Base-by-base conservation (phyloP, 768 basidiomycete genomes). In the Gyrodon lividus region DNA sequence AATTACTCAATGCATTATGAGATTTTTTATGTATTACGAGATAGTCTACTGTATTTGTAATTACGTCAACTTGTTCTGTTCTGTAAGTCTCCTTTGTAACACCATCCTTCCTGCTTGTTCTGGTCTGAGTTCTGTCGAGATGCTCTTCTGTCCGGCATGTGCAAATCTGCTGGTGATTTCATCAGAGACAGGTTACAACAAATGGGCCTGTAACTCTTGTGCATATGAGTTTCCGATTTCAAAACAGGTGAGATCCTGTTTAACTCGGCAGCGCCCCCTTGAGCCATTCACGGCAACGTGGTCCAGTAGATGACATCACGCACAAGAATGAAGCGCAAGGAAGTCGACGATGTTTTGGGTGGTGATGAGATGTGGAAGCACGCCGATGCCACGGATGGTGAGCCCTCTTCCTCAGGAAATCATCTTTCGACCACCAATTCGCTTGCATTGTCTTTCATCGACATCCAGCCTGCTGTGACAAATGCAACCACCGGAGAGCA, bases 121-220 rank as follows among this genome's bases (percentile, higher is more conserved):
- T n/a, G 34, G 14, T n/a, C 47, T 35, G 33, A 34, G 26, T 19
- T 4, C 40, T 33, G 26, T 31, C 19, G 23, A 33, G n/a, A 95
- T 96, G 92, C 77, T 95, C 31, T 96, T 96, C 76, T 98, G 96
- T 66, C 96, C 96, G 26, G 91, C 87, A 47, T 98, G 96, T 63
- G 84, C 90, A 24, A 98, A 98, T 69, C 76, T 92, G 39, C 80
- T 95, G 14, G 78, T 87, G 40, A 84, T 92, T 43, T 89, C 86
- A 5, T 74, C 81, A 6, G 87, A 89, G 54, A 84, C 85, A 0
- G 86, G 88, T 1, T 85, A 84, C 67, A 89, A 96, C 73, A 93
- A 92, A 75, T 96, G 92, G 88, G 86, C 86, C 0, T 98, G 94
- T 66, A 89, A 90, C 59, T 85, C 88, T 1, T 98, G 97, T 66